Evolutionary conservation across 2,329 filamentous ascomycete genomes (phyloP).

Genomic region (Orbilia brochopaga): DNA sequence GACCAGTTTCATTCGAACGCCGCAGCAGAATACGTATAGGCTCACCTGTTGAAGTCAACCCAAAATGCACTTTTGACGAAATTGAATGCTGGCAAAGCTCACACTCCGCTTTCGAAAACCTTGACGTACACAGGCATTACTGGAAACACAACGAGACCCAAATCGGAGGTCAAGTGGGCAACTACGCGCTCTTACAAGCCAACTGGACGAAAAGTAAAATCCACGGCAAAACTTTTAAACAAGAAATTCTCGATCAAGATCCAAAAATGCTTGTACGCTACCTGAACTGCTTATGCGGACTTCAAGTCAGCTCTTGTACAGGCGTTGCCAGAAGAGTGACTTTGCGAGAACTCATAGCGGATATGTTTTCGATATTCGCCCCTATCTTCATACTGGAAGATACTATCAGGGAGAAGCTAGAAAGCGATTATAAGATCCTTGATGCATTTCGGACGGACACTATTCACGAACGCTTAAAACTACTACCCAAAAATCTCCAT

Average conservation of each 20-base stretch:
- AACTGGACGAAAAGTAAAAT: slow-evolving; percentile 14
- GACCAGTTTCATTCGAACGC: not conserved
- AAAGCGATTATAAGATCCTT: slow-evolving; percentile 3
- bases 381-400: not conserved
- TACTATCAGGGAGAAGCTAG: not conserved
- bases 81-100: slow-evolving; percentile 12
- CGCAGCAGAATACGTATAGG: slow-evolving; percentile 5
- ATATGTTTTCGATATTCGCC: slow-evolving; percentile 4
- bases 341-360: slow-evolving; percentile 13
- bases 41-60: slow-evolving; percentile 9
- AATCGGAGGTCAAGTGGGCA: slow-evolving; percentile 13
- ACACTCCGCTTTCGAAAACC: slow-evolving; percentile 12
- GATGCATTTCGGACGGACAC: not conserved
- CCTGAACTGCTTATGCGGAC: slow-evolving; percentile 27
- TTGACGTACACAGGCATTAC: not conserved
- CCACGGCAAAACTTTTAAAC: slow-evolving; percentile 13
- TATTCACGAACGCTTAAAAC: not conserved
- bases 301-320: slow-evolving; percentile 38
- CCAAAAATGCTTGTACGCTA: slow-evolving; percentile 3
- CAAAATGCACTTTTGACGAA: slow-evolving; percentile 13
- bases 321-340: slow-evolving; percentile 27
- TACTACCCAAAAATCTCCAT: not conserved
- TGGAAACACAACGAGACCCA: slow-evolving; percentile 17
- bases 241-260: slow-evolving; percentile 15
- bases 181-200: slow-evolving; percentile 10